Evolutionary conservation across 2,329 filamentous ascomycete species (phyloP), one percentile per base, ranked within the genome.

Genomic region (Fusarium mangiferae): DNA sequence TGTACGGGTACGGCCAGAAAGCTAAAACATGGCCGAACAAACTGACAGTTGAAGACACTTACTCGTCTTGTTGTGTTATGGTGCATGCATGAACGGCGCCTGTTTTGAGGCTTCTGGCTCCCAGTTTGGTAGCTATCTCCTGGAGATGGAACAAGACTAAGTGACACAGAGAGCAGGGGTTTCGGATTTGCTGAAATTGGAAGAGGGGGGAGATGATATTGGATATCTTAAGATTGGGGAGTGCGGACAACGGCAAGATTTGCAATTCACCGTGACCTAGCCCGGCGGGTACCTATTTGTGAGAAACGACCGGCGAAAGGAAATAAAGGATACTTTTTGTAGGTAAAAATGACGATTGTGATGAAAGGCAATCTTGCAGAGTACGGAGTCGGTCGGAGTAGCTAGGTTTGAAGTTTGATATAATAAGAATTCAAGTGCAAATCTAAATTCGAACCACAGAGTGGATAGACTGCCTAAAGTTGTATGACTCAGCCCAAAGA

Each of bases 241-340:
- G 55, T 62, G 74, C 71, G 64, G 71, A 55, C 62, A 64, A 60
- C 66, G 65, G 75, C 63, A 73, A 71, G 73, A 77, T 77, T 77
- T 68, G 66, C 66, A 68, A 54, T 68, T 75, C 71, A 62, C 71
- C 62, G 66, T 63, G 51, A 46, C 39, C 62, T 60, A 42, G 60
- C 62, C 62, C 68, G 57, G 66, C 73, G 73, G 73, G 61, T 74
- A 72, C 62, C 57, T 70, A 57, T 58, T 57, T 48, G 42, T 66
- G 39, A 59, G 45, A 49, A 69, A 65, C 36, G 59, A 38, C 56
- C 42, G 55, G 58, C 28, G 57, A 64, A 52, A 54, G 57, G 45
- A 70, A 54, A 70, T 69, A 64, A 60, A 44, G 44, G 49, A 62
- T 49, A 26, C 36, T 41, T 36, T 62, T 52, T 51, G 41, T 54